Conservation (phyloP, 148 eudicot species). For the Pharnaceum exiguum region DNA sequence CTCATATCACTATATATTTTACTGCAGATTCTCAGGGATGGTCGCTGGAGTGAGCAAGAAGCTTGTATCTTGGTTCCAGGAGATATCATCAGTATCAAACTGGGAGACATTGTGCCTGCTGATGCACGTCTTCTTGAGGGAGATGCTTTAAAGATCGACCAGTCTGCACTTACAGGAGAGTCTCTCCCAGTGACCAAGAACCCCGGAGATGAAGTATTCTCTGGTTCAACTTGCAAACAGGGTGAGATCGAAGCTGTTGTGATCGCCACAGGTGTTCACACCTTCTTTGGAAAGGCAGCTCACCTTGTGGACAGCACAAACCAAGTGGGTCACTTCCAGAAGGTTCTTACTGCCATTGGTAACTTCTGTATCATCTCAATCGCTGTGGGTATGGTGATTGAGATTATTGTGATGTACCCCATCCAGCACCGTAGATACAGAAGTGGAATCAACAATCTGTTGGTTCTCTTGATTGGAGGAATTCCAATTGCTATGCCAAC, state of each 20-base stretch:
- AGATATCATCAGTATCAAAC: conserved; percentile 85
- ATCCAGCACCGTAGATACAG: conserved; percentile 79
- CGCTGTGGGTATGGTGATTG: conserved; percentile 73
- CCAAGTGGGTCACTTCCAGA: conserved; percentile 96
- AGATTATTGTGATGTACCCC: conserved; percentile 93
- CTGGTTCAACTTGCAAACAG: conserved; percentile 98
- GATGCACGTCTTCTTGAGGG: conserved; percentile 98
- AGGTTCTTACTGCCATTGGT: conserved; percentile 87
- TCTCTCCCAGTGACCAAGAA: conserved; percentile 88
- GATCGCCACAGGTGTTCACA: conserved; percentile 97
- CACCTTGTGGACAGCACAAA: conserved; percentile 97
- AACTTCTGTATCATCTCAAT: conserved; percentile 93
- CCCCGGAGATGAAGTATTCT: conserved; percentile 80
- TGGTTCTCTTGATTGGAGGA: conserved; percentile 95
- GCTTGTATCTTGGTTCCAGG: conserved; percentile 89
- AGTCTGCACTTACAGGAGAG: conserved; percentile 96
- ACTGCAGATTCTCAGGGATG: conserved; percentile 70
- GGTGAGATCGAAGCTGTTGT: conserved; percentile 94
- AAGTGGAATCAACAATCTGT: conserved; percentile 75
- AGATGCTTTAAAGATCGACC: conserved; percentile 86
- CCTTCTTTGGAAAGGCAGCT: conserved; percentile 97
- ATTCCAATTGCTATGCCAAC: conserved; percentile 99
- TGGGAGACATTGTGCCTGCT: conserved; percentile 91
- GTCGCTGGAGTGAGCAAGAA: conserved; percentile 82
- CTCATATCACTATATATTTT: neutral